A percentile compares a stretch with the other conserved stretches of the same genome.
These are phyloP conservation scores for Debaryomyces subglobosus DNA, from an alignment of 1,139 yeast genomes.

Conservation along the genomic window DNA sequence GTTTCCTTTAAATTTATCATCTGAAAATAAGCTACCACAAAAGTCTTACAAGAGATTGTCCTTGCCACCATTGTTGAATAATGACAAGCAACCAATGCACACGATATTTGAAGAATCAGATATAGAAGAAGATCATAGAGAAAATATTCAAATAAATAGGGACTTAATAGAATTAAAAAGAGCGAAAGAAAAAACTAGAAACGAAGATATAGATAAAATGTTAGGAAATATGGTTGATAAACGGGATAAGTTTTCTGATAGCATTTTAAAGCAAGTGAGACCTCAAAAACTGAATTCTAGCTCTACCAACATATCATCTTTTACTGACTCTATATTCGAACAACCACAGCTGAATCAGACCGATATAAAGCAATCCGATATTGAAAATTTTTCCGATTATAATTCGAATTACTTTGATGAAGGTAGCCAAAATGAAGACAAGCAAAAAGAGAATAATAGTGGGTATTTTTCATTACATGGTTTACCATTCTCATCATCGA, in stretches of 20 bases:
- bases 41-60: not conserved
- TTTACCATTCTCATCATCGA: constrained; percentile 18
- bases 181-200: not conserved
- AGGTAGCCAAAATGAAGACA: not conserved
- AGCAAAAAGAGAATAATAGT: not conserved
- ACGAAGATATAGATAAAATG: not conserved
- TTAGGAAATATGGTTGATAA: not conserved
- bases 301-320: constrained; percentile 6
- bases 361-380: constrained; percentile 9
- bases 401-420: constrained; percentile 6
- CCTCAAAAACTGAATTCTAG: not conserved
- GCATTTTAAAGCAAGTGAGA: not conserved
- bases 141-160: not conserved
- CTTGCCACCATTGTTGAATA: not conserved
- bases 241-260: not conserved
- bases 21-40: not conserved
- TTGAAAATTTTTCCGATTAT: constrained; percentile 9
- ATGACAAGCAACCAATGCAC: constrained; percentile 9
- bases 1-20: constrained; percentile 11
- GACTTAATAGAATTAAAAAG: not conserved
- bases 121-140: not conserved
- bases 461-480: constrained; percentile 22
- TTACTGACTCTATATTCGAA: constrained; percentile 6
- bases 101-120: constrained; percentile 14
- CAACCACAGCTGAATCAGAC: constrained; percentile 1